Base-by-base conservation (phyloP, 2,329 filamentous ascomycete genomes). In the Sclerotinia nivalis region DNA sequence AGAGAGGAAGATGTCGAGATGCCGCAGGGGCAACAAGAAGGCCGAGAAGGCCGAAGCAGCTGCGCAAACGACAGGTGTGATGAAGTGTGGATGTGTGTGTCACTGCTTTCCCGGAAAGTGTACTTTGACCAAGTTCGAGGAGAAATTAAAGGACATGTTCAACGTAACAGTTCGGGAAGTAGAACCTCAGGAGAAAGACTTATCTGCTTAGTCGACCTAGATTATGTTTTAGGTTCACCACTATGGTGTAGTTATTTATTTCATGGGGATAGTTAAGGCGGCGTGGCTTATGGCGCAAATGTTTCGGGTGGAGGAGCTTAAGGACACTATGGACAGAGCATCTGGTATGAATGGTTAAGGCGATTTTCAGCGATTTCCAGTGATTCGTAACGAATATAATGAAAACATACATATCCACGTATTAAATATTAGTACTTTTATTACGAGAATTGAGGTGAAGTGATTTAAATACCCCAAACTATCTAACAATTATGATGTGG, bases 71-170 rank as follows among this genome's bases (percentile, higher is more conserved):
- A 56, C 22, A n/a, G 28, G 9, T 50, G 18, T 25, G 60, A 64
- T 37, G 60, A 45, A 50, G n/a, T 50, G 45, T 25, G 45, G 31
- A 25, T 50, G 45, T n/a, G 6, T 25, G 45, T 64, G 45, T 18
- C 60, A 50, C 18, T 60, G 58, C 25, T 45, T 62, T 62, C 59
- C 40, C 18, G 59, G 43, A 2, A 43, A 22, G 25, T 62, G 45
- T 49, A 37, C 7, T 50, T 50, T 34, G 56, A 25, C 43, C 31
- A 64, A 50, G 31, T 10, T 64, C 31, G 45, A 34, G 45, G 6
- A 20, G 22, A 64, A 64, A 64, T 12, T 20, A 20, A 64, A 50
- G 45, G 31, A 50, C 6, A 20, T 37, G 13, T 37, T 37, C 45
- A 64, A 37, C 22, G 8, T 37, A 25, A 64, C 45, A 37, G 13